Conservation (phyloP, 2,329 filamentous ascomycete species). For the Epichloe amarillans region DNA sequence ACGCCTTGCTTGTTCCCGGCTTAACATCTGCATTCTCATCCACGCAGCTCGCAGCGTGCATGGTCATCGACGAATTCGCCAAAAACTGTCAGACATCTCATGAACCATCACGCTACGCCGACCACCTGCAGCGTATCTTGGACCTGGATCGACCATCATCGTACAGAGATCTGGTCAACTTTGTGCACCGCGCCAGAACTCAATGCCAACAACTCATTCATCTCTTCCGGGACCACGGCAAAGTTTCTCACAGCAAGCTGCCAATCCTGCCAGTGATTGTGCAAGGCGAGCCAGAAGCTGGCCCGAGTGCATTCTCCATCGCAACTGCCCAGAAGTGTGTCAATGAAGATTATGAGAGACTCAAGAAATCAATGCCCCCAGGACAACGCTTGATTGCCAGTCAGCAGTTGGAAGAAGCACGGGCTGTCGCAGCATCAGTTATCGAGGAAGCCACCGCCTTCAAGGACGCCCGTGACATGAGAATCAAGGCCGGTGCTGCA, state of each 20-base stretch:
- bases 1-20: slow-evolving; percentile 48
- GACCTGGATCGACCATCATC: slow-evolving; percentile 68
- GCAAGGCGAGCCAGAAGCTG: slow-evolving; percentile 83
- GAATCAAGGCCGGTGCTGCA: slow-evolving; percentile 75
- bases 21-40: slow-evolving; percentile 67
- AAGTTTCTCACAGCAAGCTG: slow-evolving; percentile 60
- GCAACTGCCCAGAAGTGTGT: slow-evolving; percentile 79
- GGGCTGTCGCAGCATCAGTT: slow-evolving; percentile 52
- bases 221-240: slow-evolving; percentile 82
- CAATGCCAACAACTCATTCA: slow-evolving; percentile 86
- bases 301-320: slow-evolving; percentile 84
- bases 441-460: slow-evolving; percentile 68
- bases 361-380: slow-evolving; percentile 81
- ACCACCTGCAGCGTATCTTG: slow-evolving; percentile 58
- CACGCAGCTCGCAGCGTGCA: slow-evolving; percentile 70
- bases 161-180: slow-evolving; percentile 84
- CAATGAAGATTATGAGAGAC: slow-evolving; percentile 68
- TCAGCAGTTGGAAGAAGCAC: slow-evolving; percentile 66
- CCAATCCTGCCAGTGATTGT: slow-evolving; percentile 80
- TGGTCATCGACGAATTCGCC: slow-evolving; percentile 82
- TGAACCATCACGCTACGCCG: slow-evolving; percentile 37
- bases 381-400: slow-evolving; percentile 76
- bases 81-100: slow-evolving; percentile 38
- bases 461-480: slow-evolving; percentile 72
- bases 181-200: slow-evolving; percentile 75